A percentile compares a stretch with the other conserved stretches of the same genome.
These are phyloP conservation scores for Claviceps quebecensis DNA, from an alignment of 2,329 filamentous ascomycete genomes.

Conservation along the genomic window DNA sequence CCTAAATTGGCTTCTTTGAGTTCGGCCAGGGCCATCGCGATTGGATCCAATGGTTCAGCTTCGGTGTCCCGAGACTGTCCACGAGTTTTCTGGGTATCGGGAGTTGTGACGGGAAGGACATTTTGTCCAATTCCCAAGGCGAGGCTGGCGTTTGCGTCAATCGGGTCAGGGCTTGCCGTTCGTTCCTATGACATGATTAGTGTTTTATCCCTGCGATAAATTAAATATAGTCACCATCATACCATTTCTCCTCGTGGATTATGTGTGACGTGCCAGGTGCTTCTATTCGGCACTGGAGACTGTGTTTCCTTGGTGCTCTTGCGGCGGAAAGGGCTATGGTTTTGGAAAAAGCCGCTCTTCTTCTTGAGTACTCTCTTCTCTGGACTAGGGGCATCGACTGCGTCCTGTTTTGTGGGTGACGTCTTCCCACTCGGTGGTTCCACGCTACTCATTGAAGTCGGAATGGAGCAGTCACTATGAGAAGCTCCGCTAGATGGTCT, in stretches of 20 bases:
- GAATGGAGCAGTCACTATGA: conserved; percentile 79
- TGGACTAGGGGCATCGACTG: conserved; percentile 32
- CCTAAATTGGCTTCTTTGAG: conserved; percentile 65
- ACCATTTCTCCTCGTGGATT: conserved; percentile 8
- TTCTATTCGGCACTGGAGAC: conserved; percentile 30
- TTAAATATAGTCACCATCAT: neutral
- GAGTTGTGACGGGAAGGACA: conserved; percentile 80
- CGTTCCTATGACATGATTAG: conserved; percentile 22
- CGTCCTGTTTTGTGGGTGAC: conserved; percentile 58
- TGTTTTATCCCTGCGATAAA: neutral
- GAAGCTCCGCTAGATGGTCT: conserved; percentile 77
- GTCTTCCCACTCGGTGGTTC: conserved; percentile 61
- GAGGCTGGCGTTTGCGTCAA: conserved; percentile 82
- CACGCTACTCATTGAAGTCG: conserved; percentile 76
- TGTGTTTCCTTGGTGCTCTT: conserved; percentile 70
- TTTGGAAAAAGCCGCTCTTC: conserved; percentile 82
- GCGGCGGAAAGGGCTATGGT: conserved; percentile 79
- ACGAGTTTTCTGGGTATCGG: conserved; percentile 40
- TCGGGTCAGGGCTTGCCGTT: conserved; percentile 61
- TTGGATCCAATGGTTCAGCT: conserved; percentile 63
- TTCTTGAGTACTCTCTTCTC: conserved; percentile 56
- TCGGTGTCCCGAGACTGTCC: conserved; percentile 20
- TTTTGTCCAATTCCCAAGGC: conserved; percentile 93
- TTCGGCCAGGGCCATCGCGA: conserved; percentile 83
- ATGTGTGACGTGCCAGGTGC: conserved; percentile 41